Percentiles rank a stretch among this genome's conserved stretches.
Conservation (phyloP, 768 basidiomycete genomes). For the Crepidotus variabilis region DNA sequence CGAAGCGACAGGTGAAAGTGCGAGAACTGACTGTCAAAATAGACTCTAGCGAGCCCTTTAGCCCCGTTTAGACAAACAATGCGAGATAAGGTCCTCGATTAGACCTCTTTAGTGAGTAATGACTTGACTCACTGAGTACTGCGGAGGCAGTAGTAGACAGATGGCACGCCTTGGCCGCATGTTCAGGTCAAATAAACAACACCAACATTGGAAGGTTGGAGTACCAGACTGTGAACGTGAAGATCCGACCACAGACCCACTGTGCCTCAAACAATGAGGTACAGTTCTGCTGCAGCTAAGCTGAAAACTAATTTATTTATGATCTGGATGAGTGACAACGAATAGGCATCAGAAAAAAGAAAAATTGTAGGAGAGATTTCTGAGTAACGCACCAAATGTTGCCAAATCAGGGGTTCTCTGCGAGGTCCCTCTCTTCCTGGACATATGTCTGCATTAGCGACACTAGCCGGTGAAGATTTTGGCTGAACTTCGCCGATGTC, state of each 20-base stretch:
- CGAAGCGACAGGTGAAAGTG: not conserved
- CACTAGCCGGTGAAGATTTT: slow-evolving; percentile 75
- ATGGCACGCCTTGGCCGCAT: not conserved
- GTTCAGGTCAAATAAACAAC: not conserved
- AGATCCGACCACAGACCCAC: no score
- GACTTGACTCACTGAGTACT: not conserved
- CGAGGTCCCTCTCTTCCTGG: slow-evolving; percentile 23
- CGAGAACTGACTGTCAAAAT: not conserved
- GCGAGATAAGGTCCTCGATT: not conserved
- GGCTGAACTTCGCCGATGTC: slow-evolving; percentile 79
- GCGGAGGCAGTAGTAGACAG: not conserved
- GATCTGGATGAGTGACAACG: not conserved
- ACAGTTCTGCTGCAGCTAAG: not conserved
- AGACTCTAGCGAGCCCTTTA: not conserved
- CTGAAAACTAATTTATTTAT: not conserved
- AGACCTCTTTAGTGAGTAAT: not conserved
- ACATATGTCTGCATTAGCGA: slow-evolving; percentile 67
- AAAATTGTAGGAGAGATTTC: not conserved
- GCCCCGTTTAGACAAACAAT: not conserved
- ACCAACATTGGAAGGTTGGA: not conserved
- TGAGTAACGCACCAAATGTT: not conserved
- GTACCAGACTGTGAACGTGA: not conserved
- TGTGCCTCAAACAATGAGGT: no score
- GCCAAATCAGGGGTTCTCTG: not conserved
- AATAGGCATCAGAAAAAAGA: not conserved